These are phyloP conservation scores for Polygonum aviculare DNA, from an alignment of 148 eudicot genomes.

Conservation along the genomic window DNA sequence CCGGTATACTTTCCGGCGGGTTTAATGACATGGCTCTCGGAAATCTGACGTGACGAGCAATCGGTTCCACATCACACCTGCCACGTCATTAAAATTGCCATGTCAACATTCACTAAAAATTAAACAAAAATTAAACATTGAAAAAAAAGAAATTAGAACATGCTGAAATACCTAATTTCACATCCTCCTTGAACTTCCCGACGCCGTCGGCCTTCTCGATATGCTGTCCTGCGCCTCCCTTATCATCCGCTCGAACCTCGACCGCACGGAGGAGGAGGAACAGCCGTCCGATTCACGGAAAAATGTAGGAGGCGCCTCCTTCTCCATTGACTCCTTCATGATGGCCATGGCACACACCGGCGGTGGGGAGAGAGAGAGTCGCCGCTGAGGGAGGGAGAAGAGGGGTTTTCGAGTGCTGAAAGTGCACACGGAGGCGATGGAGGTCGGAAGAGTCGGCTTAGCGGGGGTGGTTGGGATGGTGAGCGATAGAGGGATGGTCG, in stretches of 20 bases:
- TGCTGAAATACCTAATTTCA: no score
- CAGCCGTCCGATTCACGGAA: slow-evolving; percentile 46
- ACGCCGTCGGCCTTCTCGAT: slow-evolving; percentile 42
- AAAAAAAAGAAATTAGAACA: no score
- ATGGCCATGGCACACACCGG: slow-evolving; percentile 29
- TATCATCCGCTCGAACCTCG: slow-evolving; percentile 83
- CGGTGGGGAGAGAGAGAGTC: background rate
- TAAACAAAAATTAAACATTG: no score
- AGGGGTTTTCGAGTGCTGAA: slow-evolving; percentile 1
- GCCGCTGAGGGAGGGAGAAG: slow-evolving; percentile 5
- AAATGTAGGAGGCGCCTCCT: slow-evolving; percentile 57
- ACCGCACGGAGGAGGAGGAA: slow-evolving; percentile 35
- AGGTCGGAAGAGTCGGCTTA: background rate
- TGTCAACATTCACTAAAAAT: no score
- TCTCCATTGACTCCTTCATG: slow-evolving; percentile 66
- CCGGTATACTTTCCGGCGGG: no score
- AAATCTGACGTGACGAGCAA: no score
- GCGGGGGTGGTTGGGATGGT: background rate
- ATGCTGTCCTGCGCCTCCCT: slow-evolving; percentile 55
- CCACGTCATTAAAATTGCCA: no score
- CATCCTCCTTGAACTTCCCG: slow-evolving; percentile 74
- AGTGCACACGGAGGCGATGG: background rate
- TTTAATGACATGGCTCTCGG: no score
- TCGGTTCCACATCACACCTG: no score
- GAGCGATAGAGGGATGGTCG: background rate